These are phyloP conservation scores for Moesziomyces globuligerus DNA, from an alignment of 1,284 basidiomycete genomes.

Conservation along the genomic window DNA sequence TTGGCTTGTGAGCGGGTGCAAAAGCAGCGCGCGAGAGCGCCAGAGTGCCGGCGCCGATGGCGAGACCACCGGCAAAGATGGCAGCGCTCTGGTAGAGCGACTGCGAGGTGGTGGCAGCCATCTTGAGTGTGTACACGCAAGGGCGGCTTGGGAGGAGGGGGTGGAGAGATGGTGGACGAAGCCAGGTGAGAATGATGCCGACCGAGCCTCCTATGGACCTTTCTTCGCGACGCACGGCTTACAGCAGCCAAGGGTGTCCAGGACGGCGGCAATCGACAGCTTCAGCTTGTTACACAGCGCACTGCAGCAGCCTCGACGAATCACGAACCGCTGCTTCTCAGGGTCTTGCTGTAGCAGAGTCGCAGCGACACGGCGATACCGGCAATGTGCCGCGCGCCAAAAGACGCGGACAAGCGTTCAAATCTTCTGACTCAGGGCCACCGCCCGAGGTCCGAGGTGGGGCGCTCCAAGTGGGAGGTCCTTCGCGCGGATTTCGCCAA, in stretches of 20 bases:
- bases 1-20: constrained; percentile 55
- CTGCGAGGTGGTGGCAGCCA: constrained; percentile 48
- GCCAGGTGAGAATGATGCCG: not conserved
- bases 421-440: no score
- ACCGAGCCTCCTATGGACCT: not conserved
- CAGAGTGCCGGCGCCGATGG: constrained; percentile 59
- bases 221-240: constrained; percentile 1
- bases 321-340: no score
- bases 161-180: constrained; percentile 4
- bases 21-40: constrained; percentile 56
- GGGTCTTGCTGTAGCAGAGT: no score
- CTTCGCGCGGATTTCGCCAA: not conserved
- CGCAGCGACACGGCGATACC: no score
- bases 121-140: constrained; percentile 26
- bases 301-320: no score
- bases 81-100: constrained; percentile 56
- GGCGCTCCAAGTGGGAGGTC: not conserved
- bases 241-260: not conserved
- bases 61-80: constrained; percentile 64
- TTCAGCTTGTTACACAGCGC: no score
- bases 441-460: no score
- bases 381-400: no score
- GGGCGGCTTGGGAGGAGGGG: constrained; percentile 1
- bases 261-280: not conserved
- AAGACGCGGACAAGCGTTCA: no score